Base-by-base conservation (phyloP, 192 early-diverging fungal species). In the Backusella parvicylindrica region DNA sequence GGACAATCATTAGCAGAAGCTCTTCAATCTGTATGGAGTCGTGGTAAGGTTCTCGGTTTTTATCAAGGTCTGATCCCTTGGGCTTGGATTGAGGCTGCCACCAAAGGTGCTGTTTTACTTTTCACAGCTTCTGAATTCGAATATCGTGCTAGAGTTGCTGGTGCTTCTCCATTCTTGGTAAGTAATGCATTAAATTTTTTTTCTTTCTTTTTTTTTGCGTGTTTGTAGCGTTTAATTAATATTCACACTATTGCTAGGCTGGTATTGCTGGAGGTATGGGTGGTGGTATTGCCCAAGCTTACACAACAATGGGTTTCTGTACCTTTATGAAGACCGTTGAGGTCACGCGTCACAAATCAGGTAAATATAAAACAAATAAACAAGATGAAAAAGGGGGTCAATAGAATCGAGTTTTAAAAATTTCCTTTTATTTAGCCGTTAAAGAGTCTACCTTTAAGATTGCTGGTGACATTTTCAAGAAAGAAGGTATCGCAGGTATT, bases 311-410 rank as follows among this genome's bases (percentile, higher is more conserved):
- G 98, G 98, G 98, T n/a, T 98, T 98, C 85, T 98, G 97, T 83
- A 99, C 97, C 0, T 98, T 98, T 84, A 98, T 99, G 97, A 95
- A 96, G 88, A 98, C 97, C 3, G 94, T 94, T n/a, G 98, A 99
- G 76, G 97, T 99, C 36, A 99, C 98, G 7, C 91, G 96, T 56
- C 94, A 95, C 87, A 99, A 99, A 86, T 84, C 87, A 40, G 87
- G 75, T 76, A 70, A 75, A 40, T 28, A 75, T 11, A 71, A 71
- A 71, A 33, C 38, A 50, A 71, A 71, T 31, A 71, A 71, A 53
- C 28, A 71, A 13, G 5, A 28, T 18, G n/a, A 40, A 68, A 36
- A 53, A 50, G 26, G 23, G 43, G 23, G 26, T n/a, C 53, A 64
- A 15, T 12, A 68, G 67, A 68, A 2, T 37, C 35, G 35, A 53